These are phyloP conservation scores for Aurantiochytrium sp. DNA, from an alignment of 108 stramenopile genomes.

Conservation along the genomic window DNA sequence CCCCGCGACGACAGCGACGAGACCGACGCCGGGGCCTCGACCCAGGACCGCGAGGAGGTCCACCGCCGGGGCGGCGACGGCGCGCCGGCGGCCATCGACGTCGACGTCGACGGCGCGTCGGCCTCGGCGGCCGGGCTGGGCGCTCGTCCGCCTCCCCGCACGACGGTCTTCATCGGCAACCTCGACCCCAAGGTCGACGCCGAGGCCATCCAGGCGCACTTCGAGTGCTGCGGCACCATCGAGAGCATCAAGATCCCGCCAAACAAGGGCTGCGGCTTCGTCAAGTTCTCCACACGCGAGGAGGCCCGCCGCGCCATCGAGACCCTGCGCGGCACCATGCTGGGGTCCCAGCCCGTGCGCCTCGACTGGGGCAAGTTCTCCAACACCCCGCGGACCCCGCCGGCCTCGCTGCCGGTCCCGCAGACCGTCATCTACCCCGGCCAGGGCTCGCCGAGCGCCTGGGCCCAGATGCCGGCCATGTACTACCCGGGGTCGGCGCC, in stretches of 20 bases:
- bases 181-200: constrained; percentile 1
- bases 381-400: background rate
- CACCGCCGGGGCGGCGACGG: too few species aligned
- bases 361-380: constrained; percentile 30
- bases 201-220: background rate
- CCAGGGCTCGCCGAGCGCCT: background rate
- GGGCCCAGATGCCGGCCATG: background rate
- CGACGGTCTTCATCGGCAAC: constrained; percentile 21
- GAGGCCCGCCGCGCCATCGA: constrained; percentile 1
- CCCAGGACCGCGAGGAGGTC: too few species aligned
- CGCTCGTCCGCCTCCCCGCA: background rate
- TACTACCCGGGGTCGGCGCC: background rate
- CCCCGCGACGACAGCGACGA: too few species aligned
- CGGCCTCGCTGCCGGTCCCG: background rate
- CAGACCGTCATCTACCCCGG: background rate
- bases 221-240: background rate
- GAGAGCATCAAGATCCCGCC: constrained; percentile 32
- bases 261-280: constrained; percentile 17
- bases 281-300: background rate
- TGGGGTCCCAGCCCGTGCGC: background rate
- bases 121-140: too few species aligned
- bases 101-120: background rate
- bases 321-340: background rate
- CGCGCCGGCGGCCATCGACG: too few species aligned
- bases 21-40: too few species aligned